Percentiles rank a stretch among this genome's conserved stretches.
These are phyloP conservation scores for Austroboletus festivus DNA, from an alignment of 768 basidiomycete species.

Conservation along the genomic window DNA sequence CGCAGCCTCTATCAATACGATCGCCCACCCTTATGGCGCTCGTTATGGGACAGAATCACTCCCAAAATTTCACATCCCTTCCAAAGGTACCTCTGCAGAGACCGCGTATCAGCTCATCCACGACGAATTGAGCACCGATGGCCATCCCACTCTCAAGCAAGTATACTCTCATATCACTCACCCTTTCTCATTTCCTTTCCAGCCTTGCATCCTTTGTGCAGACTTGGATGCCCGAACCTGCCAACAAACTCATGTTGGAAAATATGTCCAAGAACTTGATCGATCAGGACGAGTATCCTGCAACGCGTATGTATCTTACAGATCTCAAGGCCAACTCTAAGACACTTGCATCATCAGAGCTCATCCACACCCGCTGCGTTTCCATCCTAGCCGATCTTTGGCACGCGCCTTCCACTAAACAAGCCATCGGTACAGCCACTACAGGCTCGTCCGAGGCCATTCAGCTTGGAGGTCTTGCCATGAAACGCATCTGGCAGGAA, in stretches of 20 bases:
- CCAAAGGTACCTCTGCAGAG: conserved; percentile 56
- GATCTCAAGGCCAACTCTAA: background rate
- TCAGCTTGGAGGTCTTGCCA: conserved; percentile 67
- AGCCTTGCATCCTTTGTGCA: conserved; percentile 64
- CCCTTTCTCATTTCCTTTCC: conserved; percentile 1
- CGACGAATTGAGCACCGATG: conserved; percentile 60
- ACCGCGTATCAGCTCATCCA: conserved; percentile 55
- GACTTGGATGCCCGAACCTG: conserved; percentile 58
- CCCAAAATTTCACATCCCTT: conserved; percentile 66
- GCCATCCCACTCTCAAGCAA: conserved; percentile 51
- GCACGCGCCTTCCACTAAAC: conserved; percentile 53
- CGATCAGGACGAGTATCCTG: conserved; percentile 69
- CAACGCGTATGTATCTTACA: conserved; percentile 37
- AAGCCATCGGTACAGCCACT: conserved; percentile 67
- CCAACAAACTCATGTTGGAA: conserved; percentile 56
- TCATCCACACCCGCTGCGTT: conserved; percentile 44
- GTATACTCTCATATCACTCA: background rate
- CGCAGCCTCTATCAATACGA: conserved; percentile 28
- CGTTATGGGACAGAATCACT: conserved; percentile 66
- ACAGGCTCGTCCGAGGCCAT: conserved; percentile 72
- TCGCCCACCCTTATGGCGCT: conserved; percentile 51
- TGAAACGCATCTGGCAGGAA: conserved; percentile 71
- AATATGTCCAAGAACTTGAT: conserved; percentile 68
- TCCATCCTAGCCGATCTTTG: conserved; percentile 66
- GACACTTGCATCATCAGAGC: conserved; percentile 15